phyloP scores from a whole-genome alignment of 2,329 filamentous ascomycete species.

The Dothideomycetes sp. region DNA sequence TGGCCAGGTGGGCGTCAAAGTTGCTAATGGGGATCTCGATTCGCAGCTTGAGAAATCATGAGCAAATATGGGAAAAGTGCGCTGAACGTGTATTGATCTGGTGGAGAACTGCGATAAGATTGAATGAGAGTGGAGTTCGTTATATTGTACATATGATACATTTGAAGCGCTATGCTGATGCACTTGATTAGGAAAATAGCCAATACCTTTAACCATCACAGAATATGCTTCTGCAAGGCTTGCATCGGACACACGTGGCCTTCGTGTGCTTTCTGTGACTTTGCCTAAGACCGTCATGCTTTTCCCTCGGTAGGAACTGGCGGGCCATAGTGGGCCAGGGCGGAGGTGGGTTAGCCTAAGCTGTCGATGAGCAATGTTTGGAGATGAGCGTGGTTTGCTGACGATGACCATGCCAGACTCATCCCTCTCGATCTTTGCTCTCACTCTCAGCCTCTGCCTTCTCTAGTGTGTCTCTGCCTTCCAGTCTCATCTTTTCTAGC shows the following conservation, averaged over 20 bases:
- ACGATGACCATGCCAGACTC: too few species aligned
- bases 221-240: too few species aligned
- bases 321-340: too few species aligned
- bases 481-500: conserved; percentile 13
- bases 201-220: too few species aligned
- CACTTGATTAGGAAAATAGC: neutral
- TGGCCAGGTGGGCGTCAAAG: conserved; percentile 46
- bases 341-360: too few species aligned
- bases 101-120: neutral
- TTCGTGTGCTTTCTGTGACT: too few species aligned
- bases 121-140: conserved; percentile 5
- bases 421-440: neutral
- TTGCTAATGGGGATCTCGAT: conserved; percentile 14
- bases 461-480: conserved; percentile 1
- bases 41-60: neutral
- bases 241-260: too few species aligned
- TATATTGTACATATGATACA: neutral
- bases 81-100: neutral
- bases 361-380: too few species aligned
- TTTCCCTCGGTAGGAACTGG: too few species aligned
- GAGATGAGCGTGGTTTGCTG: too few species aligned
- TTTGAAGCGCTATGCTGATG: too few species aligned
- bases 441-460: neutral
- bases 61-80: neutral
- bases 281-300: too few species aligned